Evolutionary conservation across 179 eudicot species (phyloP).

Genomic region (Heliamphora pulchella): DNA sequence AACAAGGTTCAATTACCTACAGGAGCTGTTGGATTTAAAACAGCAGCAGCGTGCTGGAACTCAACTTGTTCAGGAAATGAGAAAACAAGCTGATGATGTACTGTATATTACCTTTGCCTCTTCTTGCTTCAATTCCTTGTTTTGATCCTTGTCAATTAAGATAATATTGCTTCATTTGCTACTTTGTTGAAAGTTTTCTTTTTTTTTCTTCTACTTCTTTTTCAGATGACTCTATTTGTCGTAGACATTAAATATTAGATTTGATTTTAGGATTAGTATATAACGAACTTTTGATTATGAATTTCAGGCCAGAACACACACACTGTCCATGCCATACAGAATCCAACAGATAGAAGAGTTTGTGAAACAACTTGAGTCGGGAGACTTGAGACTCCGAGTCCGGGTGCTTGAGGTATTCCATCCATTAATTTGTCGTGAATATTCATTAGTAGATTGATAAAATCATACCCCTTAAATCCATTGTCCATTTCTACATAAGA

Average conservation of each 20-base stretch:
- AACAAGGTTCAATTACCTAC: constrained; percentile 21
- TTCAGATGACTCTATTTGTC: not conserved
- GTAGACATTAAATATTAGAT: not conserved
- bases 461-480: no score
- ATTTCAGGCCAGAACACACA: constrained; percentile 71
- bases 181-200: not conserved
- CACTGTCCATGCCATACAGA: constrained; percentile 92
- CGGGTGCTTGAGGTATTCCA: constrained; percentile 84
- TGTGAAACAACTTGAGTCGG: constrained; percentile 80
- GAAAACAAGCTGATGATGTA: constrained; percentile 98
- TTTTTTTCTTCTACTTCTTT: not conserved
- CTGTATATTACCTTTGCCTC: not conserved
- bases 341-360: constrained; percentile 54
- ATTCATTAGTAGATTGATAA: not conserved
- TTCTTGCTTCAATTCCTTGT: not conserved
- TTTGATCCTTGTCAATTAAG: not conserved
- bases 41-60: constrained; percentile 59
- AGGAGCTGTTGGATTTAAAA: constrained; percentile 93
- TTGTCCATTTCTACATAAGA: no score
- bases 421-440: not conserved
- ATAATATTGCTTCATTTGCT: not conserved
- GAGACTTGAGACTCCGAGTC: constrained; percentile 90
- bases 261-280: not conserved
- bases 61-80: constrained; percentile 73
- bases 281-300: not conserved